A percentile compares a stretch with the other conserved stretches of the same genome.
phyloP scores from a whole-genome alignment of 2,329 filamentous ascomycete genomes.

The Parafenestella ontariensis region DNA sequence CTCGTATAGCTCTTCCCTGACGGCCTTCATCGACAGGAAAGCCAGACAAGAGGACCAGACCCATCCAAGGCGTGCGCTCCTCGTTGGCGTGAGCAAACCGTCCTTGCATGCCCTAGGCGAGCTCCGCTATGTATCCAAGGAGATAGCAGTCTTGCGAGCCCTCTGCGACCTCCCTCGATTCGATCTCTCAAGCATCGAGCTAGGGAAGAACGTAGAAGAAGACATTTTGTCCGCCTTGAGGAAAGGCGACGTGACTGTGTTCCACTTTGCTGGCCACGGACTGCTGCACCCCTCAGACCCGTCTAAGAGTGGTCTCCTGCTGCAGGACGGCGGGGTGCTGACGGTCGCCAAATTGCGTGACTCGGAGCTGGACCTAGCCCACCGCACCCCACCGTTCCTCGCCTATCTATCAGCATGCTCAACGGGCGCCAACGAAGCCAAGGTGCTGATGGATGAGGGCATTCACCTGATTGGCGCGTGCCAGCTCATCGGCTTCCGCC shows the following conservation, averaged over 20 bases:
- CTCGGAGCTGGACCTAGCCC: not conserved
- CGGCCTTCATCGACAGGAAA: not conserved
- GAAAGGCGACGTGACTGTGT: not conserved
- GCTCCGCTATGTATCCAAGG: no score
- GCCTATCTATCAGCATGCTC: not conserved
- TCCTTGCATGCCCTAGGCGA: no score
- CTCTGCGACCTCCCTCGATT: not conserved
- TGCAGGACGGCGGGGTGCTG: not conserved
- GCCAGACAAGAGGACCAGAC: not conserved
- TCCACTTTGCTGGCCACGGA: not conserved
- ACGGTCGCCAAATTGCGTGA: not conserved
- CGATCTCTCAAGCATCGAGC: no score
- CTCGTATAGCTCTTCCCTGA: not conserved
- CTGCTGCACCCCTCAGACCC: not conserved
- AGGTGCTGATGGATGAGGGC: slow-evolving; percentile 41
- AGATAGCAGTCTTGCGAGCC: no score
- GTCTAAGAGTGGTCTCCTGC: not conserved
- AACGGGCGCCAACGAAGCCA: slow-evolving; percentile 18
- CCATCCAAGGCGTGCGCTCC: no score
- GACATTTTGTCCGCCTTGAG: no score
- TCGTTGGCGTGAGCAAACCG: no score
- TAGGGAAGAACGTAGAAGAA: no score
- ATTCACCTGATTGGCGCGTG: slow-evolving; percentile 50
- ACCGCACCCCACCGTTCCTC: not conserved
- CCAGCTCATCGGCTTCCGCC: slow-evolving; percentile 35